Evolutionary conservation across 306 rosid genomes (phyloP), one percentile per base, ranked within the genome.

Genomic region (Sphenostylis stenocarpa): DNA sequence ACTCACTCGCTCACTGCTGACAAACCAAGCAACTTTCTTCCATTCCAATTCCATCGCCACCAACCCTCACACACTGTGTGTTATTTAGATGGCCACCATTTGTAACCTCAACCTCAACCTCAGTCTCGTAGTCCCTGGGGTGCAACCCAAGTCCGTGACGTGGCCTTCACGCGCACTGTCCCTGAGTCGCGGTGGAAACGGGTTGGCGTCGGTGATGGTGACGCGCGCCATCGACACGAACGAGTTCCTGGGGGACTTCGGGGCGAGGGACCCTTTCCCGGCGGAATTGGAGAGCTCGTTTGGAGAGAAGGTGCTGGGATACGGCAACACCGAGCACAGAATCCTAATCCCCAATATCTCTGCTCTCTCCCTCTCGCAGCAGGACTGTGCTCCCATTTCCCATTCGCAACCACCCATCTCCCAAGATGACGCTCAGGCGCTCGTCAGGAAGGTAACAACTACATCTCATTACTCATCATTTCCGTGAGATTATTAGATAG

Each of bases 201-300:
- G 39, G 0, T 44, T 11, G 5, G 21, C 79, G 0, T 43, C 67
- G 3, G 9, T 47, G 12, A 5, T 70, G 61, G 58, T 71, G 29
- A 58, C 67, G 58, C 87, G 66, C 44, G 77, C 86, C 34, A 4
- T 60, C 1, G 87, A 39, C 15, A 0, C 1, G 10, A 29, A 17
- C 13, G 91, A 90, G 61, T 44, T 72, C 70, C 29, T 93, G 21
- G 97, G 96, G 0, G 98, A 94, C 41, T 90, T 86, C 47, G 98
- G 98, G 2, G 97, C 92, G 4, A 80, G 98, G 64, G 98, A 92
- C 82, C 98, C 98, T 0, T 94, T 86, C 64, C 97, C 97, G 0
- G 98, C 93, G 8, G 98, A 94, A 60, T 0, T 94, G 29, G 98
- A 84, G 7, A 94, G 98, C 20, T 1, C 60, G 3, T 94, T 94